Percentiles rank a stretch among this genome's conserved stretches.
Conservation (phyloP, 805 yeast species). For the Starmerella apis region DNA sequence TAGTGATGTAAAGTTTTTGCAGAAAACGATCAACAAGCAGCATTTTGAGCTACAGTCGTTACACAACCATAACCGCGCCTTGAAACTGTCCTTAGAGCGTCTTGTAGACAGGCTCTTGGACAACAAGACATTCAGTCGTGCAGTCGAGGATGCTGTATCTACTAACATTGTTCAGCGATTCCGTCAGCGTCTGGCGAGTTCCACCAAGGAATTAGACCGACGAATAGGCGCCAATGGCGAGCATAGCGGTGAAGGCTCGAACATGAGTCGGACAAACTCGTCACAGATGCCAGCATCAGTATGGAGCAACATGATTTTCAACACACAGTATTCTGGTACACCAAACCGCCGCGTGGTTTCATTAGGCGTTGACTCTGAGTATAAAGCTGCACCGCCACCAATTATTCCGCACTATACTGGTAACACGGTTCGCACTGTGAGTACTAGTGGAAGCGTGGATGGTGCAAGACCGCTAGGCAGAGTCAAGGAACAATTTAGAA, state of each 20-base stretch:
- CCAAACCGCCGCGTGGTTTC: conserved; percentile 22
- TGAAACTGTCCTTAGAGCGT: conserved; percentile 29
- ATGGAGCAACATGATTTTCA: conserved; percentile 21
- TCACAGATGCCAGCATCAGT: neutral
- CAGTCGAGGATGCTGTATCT: conserved; percentile 25
- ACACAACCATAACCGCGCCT: conserved; percentile 29
- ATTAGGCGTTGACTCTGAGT: conserved; percentile 22
- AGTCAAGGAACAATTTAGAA: neutral
- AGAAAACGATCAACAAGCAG: conserved; percentile 20
- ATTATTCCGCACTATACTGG: neutral
- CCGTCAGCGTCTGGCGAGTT: conserved; percentile 20
- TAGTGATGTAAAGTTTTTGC: neutral
- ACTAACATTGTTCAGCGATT: conserved; percentile 17
- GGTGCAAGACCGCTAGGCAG: neutral
- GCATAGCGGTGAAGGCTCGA: neutral
- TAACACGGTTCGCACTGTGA: neutral
- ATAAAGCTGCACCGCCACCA: conserved; percentile 4
- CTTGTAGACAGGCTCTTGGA: conserved; percentile 31
- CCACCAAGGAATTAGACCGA: neutral
- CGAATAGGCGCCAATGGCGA: neutral
- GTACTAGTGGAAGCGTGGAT: neutral
- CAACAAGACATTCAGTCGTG: conserved; percentile 27
- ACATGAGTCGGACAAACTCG: neutral
- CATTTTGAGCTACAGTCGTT: conserved; percentile 28
- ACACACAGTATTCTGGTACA: conserved; percentile 16